phyloP scores from a whole-genome alignment of 2,329 filamentous ascomycete genomes.

The Ascochyta rabiei region DNA sequence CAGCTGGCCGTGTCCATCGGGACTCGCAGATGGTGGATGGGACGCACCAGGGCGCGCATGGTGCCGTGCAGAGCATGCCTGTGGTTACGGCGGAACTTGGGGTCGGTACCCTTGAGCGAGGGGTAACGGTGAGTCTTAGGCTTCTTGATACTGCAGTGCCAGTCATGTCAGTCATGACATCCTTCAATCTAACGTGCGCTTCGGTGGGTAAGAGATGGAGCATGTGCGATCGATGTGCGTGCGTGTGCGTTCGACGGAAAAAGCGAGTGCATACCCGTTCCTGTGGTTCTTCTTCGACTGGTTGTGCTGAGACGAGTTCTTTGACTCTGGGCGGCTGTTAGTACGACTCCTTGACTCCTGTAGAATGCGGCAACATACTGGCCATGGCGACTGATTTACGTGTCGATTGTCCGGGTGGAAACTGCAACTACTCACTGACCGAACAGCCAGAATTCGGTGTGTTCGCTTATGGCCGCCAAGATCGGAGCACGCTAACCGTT shows the following conservation, averaged over 20 bases:
- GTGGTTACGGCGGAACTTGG: constrained; percentile 99
- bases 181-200: constrained; percentile 3
- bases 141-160: constrained; percentile 89
- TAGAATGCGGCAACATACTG: constrained; percentile 61
- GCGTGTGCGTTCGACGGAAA: constrained; percentile 18
- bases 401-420: constrained; percentile 40
- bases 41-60: constrained; percentile 92
- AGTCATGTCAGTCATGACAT: constrained; percentile 27
- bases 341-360: neutral
- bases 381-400: constrained; percentile 65
- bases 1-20: constrained; percentile 23
- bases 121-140: constrained; percentile 99
- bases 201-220: neutral
- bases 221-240: constrained; percentile 1
- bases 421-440: constrained; percentile 12
- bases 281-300: constrained; percentile 98
- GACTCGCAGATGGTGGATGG: neutral
- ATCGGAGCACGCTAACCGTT: neutral
- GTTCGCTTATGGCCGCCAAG: neutral
- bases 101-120: constrained; percentile 97
- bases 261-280: constrained; percentile 79
- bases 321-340: constrained; percentile 74
- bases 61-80: constrained; percentile 99
- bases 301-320: constrained; percentile 99
- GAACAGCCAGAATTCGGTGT: constrained; percentile 14